These are phyloP conservation scores for Gaertneriomyces sp. DNA, from an alignment of 192 early-diverging fungal species.

Conservation along the genomic window DNA sequence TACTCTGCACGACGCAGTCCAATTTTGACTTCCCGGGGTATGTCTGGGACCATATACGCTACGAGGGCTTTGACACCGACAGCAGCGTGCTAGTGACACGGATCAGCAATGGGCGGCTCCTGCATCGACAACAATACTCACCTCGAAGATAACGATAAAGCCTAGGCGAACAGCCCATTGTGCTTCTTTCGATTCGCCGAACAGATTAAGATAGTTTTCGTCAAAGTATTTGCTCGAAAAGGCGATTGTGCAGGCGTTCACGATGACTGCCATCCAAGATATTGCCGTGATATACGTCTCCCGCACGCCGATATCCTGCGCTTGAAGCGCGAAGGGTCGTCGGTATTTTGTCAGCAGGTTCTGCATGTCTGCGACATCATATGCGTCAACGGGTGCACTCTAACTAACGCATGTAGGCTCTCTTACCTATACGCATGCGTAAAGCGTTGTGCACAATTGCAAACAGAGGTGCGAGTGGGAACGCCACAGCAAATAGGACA, in stretches of 20 bases:
- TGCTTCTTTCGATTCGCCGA: background rate
- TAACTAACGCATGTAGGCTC: background rate
- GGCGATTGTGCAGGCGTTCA: constrained; percentile 40
- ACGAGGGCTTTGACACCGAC: constrained; percentile 23
- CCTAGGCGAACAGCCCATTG: constrained; percentile 20
- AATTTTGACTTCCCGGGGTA: constrained; percentile 27
- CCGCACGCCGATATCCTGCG: constrained; percentile 29
- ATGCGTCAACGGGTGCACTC: background rate
- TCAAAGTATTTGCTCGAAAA: constrained; percentile 34
- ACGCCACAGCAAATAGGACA: constrained; percentile 59
- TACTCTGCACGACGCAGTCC: constrained; percentile 31
- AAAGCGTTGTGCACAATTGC: constrained; percentile 57
- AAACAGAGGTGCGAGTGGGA: constrained; percentile 68
- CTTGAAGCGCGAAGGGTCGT: constrained; percentile 26
- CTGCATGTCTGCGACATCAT: background rate
- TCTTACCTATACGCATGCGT: constrained; percentile 60
- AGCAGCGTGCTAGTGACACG: constrained; percentile 12
- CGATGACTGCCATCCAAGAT: constrained; percentile 16
- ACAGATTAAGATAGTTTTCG: constrained; percentile 13
- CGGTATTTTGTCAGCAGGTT: constrained; percentile 18
- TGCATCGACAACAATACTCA: constrained; percentile 18
- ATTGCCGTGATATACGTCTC: constrained; percentile 4
- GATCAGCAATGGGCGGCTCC: constrained; percentile 10
- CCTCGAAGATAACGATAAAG: constrained; percentile 42
- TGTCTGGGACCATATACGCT: constrained; percentile 28